phyloP scores from a whole-genome alignment of 2,329 filamentous ascomycete genomes.

The Scedosporium dehoogii region DNA sequence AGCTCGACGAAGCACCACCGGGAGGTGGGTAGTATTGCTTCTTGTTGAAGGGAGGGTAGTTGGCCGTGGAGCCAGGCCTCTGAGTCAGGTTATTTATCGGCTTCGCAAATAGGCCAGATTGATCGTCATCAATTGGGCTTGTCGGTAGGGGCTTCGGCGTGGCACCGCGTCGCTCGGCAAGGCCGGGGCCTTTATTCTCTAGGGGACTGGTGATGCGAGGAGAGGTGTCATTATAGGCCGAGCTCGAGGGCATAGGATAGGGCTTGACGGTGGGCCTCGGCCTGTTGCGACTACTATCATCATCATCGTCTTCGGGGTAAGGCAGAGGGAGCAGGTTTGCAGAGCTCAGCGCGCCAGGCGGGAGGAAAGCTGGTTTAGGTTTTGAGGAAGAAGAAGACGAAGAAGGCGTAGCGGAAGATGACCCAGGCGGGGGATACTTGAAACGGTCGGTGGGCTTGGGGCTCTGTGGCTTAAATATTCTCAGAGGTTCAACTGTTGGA shows the following conservation, averaged over 20 bases:
- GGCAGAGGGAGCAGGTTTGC: constrained; percentile 47
- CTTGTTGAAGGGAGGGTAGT: constrained; percentile 41
- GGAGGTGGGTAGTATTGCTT: constrained; percentile 54
- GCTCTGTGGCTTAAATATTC: constrained; percentile 72
- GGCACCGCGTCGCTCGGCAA: constrained; percentile 77
- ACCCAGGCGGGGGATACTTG: constrained; percentile 39
- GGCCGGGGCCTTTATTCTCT: constrained; percentile 49
- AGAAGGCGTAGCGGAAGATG: constrained; percentile 25
- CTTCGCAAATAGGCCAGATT: constrained; percentile 71
- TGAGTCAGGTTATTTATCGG: constrained; percentile 32
- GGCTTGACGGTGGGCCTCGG: constrained; percentile 26
- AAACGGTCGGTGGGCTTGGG: constrained; percentile 44
- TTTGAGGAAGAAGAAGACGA: constrained; percentile 34
- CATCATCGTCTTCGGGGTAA: constrained; percentile 63
- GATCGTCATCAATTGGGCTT: constrained; percentile 59
- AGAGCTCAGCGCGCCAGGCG: constrained; percentile 61
- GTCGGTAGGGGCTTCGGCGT: constrained; percentile 73
- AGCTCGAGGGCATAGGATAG: constrained; percentile 32
- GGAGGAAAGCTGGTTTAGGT: constrained; percentile 52
- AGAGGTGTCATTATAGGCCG: constrained; percentile 37
- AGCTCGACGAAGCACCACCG: constrained; percentile 19
- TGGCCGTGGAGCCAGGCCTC: constrained; percentile 15
- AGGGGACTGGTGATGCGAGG: constrained; percentile 44
- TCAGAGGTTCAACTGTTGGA: constrained; percentile 71
- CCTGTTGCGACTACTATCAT: constrained; percentile 18